Evolutionary conservation across 495 filamentous ascomycete genomes (phyloP).

Genomic region (Podospora australis): DNA sequence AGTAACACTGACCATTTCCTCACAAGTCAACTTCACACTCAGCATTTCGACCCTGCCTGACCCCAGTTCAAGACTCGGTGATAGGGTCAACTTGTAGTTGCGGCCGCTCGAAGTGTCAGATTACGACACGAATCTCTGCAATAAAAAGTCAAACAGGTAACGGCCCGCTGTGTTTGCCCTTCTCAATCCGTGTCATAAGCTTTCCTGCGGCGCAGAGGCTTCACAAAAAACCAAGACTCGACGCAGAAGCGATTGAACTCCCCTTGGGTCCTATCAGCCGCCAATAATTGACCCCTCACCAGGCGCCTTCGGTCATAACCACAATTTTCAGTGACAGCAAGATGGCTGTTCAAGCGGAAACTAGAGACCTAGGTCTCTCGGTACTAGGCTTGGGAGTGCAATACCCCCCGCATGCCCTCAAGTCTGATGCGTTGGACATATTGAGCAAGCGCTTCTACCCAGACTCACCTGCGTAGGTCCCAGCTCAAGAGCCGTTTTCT

Average conservation of each 20-base stretch:
- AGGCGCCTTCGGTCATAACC: background rate
- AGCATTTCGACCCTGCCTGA: too few species aligned
- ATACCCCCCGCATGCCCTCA: conserved; percentile 44
- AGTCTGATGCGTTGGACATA: conserved; percentile 31
- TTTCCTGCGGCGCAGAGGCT: background rate
- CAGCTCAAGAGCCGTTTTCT: background rate
- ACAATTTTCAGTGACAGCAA: background rate
- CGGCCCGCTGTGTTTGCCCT: background rate
- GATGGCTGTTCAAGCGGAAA: conserved; percentile 19
- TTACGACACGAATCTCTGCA: too few species aligned
- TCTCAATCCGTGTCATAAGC: too few species aligned
- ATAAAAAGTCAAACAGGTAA: too few species aligned
- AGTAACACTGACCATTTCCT: too few species aligned
- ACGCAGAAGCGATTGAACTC: background rate
- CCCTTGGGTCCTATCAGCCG: background rate
- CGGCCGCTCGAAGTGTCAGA: too few species aligned
- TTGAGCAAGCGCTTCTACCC: conserved; percentile 43
- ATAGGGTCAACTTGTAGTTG: too few species aligned
- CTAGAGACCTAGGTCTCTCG: conserved; percentile 41
- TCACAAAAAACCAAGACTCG: background rate
- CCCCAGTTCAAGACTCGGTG: too few species aligned
- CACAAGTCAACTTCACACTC: too few species aligned
- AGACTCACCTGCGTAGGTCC: conserved; percentile 42
- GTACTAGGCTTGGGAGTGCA: conserved; percentile 44
- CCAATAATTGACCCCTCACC: conserved; percentile 12